Percentiles rank a stretch among this genome's conserved stretches.
phyloP scores from a whole-genome alignment of 1,284 basidiomycete genomes.

The Sanghuangporus baumii region DNA sequence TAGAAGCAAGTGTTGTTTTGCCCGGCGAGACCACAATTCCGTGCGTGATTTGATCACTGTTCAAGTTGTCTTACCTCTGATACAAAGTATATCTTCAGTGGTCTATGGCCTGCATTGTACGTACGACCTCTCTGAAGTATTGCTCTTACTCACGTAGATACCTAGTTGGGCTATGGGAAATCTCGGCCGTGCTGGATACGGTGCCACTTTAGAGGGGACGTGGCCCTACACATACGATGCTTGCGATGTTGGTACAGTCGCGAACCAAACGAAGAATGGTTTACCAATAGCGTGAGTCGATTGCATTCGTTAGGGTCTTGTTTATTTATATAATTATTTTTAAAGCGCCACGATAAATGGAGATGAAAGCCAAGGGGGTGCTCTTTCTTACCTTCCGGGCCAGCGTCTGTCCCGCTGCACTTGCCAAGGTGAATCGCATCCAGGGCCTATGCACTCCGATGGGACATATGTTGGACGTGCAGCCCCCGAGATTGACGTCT shows the following conservation, averaged over 20 bases:
- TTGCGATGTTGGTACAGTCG: constrained; percentile 53
- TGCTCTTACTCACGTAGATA: neutral
- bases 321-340: constrained; percentile 23
- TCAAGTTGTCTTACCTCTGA: neutral
- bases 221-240: constrained; percentile 54
- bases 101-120: constrained; percentile 53
- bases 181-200: constrained; percentile 53
- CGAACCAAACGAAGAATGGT: constrained; percentile 40
- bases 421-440: constrained; percentile 74
- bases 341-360: constrained; percentile 39
- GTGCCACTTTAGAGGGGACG: constrained; percentile 52
- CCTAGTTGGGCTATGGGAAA: constrained; percentile 45
- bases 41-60: neutral
- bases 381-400: constrained; percentile 69
- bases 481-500: constrained; percentile 82
- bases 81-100: constrained; percentile 21
- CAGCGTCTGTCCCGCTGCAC: constrained; percentile 78
- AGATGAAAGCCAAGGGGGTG: constrained; percentile 36
- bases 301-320: constrained; percentile 16
- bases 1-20: constrained; percentile 68
- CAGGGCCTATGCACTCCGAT: constrained; percentile 62
- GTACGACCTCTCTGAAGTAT: constrained; percentile 29
- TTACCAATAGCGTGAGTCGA: constrained; percentile 27
- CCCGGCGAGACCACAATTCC: constrained; percentile 62
- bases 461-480: constrained; percentile 69